A percentile compares a stretch with the other conserved stretches of the same genome.
Conservation (phyloP, 345 rosid species). For the Eucalyptus tenuipes region DNA sequence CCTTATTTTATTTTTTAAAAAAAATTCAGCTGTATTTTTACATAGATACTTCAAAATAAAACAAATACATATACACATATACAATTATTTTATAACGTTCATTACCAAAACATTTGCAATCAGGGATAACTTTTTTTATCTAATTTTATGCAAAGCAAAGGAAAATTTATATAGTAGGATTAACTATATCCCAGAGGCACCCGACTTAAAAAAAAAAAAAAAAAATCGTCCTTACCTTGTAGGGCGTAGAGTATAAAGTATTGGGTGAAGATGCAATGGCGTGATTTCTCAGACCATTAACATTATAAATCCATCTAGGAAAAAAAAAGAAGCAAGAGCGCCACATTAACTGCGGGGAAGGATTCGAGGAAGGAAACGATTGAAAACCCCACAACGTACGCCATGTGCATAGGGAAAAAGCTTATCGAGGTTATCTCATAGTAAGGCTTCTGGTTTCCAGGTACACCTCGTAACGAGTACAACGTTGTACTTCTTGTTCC, state of each 20-base stretch:
- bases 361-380: background rate
- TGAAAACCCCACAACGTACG: background rate
- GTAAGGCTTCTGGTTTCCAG: background rate
- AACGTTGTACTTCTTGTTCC: background rate
- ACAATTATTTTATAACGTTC: background rate
- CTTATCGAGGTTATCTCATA: background rate
- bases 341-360: background rate
- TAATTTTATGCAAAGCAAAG: background rate
- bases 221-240: background rate
- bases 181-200: background rate
- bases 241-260: background rate
- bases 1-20: background rate
- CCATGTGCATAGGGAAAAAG: background rate
- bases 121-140: background rate
- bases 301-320: background rate
- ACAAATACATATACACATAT: background rate
- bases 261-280: background rate
- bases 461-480: background rate
- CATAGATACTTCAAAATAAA: background rate
- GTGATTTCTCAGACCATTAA: background rate
- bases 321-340: background rate
- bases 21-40: background rate
- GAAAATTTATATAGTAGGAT: rapidly evolving
- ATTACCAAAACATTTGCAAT: background rate
- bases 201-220: background rate